phyloP scores from a whole-genome alignment of 176 grass and related monocot species.

The Alopecurus myosuroides region DNA sequence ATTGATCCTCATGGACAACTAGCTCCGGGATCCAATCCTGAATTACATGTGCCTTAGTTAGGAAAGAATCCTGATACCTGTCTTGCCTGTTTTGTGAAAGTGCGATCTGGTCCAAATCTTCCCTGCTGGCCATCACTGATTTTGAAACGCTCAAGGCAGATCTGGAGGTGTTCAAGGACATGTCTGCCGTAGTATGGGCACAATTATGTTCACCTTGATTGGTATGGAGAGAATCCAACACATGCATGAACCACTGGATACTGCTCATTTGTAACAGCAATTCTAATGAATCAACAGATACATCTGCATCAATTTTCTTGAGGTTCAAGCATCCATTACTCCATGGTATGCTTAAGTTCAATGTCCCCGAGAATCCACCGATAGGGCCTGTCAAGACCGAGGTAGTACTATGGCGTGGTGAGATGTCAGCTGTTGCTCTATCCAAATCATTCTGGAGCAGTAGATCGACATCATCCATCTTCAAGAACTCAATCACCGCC shows the following conservation, averaged over 20 bases:
- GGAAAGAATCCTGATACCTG: constrained; percentile 58
- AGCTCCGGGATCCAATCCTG: constrained; percentile 77
- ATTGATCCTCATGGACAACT: constrained; percentile 43
- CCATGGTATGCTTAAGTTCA: constrained; percentile 98
- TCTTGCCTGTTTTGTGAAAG: constrained; percentile 50
- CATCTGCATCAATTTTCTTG: constrained; percentile 77
- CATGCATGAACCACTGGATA: constrained; percentile 59
- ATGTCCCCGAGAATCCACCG: constrained; percentile 76
- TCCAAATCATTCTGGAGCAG: constrained; percentile 41
- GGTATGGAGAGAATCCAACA: constrained; percentile 54
- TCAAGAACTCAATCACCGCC: constrained; percentile 81
- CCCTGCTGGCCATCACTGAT: constrained; percentile 23
- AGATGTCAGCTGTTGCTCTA: constrained; percentile 33
- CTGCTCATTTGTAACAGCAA: constrained; percentile 73
- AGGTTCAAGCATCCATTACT: constrained; percentile 76
- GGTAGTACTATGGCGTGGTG: constrained; percentile 44
- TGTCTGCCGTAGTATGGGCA: constrained; percentile 39
- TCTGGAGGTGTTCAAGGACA: constrained; percentile 29
- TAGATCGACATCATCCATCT: constrained; percentile 66
- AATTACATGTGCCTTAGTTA: constrained; percentile 70
- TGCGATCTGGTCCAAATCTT: constrained; percentile 4
- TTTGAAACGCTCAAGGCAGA: constrained; percentile 23
- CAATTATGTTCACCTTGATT: constrained; percentile 33
- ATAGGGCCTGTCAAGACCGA: constrained; percentile 71
- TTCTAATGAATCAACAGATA: constrained; percentile 71